These are phyloP conservation scores for Hirschfeldia incana DNA, from an alignment of 345 rosid species.

Conservation along the genomic window DNA sequence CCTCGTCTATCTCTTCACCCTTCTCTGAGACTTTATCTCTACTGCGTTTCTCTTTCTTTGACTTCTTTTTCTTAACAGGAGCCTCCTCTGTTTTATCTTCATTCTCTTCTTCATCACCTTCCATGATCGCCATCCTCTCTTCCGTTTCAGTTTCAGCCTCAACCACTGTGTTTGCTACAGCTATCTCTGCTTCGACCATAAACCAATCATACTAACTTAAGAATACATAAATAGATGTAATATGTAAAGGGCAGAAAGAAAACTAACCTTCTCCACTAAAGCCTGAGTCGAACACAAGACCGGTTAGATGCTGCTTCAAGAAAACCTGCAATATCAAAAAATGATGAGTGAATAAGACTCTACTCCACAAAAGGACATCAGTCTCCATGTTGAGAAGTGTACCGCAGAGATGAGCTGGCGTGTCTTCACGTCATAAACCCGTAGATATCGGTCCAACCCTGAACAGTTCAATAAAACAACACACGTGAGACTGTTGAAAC, in stretches of 20 bases:
- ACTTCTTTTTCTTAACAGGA: slow-evolving; percentile 29
- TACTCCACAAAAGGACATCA: not conserved
- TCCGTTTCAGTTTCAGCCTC: slow-evolving; percentile 12
- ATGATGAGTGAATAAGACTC: not conserved
- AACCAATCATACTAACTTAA: slow-evolving; percentile 1
- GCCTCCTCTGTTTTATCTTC: slow-evolving; percentile 21
- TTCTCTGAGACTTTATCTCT: slow-evolving; percentile 24
- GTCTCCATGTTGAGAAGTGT: slow-evolving; percentile 14
- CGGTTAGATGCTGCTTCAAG: slow-evolving; percentile 88
- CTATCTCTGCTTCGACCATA: slow-evolving; percentile 20
- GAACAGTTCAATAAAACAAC: slow-evolving; percentile 13
- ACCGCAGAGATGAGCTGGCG: slow-evolving; percentile 92
- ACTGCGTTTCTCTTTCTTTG: slow-evolving; percentile 39
- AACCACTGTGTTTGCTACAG: slow-evolving; percentile 24
- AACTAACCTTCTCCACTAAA: slow-evolving; percentile 51
- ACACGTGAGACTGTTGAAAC: not conserved
- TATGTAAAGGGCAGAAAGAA: not conserved
- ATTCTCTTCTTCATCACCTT: not conserved
- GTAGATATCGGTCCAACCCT: slow-evolving; percentile 92
- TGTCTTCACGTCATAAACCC: slow-evolving; percentile 75
- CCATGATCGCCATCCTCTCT: slow-evolving; percentile 15
- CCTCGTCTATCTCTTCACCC: slow-evolving; percentile 22
- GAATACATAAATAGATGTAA: not conserved
- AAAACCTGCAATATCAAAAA: slow-evolving; percentile 59
- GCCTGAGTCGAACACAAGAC: slow-evolving; percentile 69